Percentiles rank a stretch among this genome's conserved stretches.
These are phyloP conservation scores for Magnolia officinalis DNA, from an alignment of 164 flowering plant genomes.

Conservation along the genomic window DNA sequence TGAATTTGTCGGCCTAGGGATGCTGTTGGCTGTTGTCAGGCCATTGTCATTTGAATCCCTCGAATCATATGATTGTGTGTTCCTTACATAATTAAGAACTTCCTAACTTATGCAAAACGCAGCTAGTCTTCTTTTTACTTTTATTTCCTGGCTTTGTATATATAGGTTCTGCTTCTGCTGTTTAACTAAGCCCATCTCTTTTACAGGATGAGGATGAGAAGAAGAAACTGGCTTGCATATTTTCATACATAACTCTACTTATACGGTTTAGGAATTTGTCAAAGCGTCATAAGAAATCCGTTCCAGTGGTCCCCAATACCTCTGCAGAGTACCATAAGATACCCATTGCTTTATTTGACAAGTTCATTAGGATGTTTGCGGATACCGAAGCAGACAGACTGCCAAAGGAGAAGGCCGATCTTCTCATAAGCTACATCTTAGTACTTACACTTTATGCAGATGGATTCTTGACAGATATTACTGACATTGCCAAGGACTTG, in stretches of 20 bases:
- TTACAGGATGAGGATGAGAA: constrained; percentile 57
- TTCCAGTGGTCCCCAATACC: constrained; percentile 32
- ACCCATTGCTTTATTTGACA: constrained; percentile 53
- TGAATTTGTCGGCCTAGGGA: no score
- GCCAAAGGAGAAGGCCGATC: constrained; percentile 47
- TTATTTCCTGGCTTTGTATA: not conserved
- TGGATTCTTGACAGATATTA: constrained; percentile 45
- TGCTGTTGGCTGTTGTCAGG: no score
- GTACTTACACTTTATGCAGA: constrained; percentile 79
- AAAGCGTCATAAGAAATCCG: not conserved
- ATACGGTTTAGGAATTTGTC: constrained; percentile 62
- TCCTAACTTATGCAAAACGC: no score
- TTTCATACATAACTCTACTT: constrained; percentile 69
- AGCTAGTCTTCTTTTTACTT: not conserved
- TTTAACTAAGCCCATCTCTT: not conserved
- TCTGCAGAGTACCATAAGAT: constrained; percentile 48
- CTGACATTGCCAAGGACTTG: constrained; percentile 80
- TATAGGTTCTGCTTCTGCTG: not conserved
- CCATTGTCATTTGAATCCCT: no score
- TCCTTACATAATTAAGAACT: no score
- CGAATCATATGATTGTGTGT: no score
- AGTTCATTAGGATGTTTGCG: constrained; percentile 45
- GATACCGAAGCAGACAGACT: constrained; percentile 27
- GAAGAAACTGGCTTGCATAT: constrained; percentile 48
- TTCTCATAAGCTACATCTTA: constrained; percentile 64